Conservation (phyloP, 371 early-diverging fungal genomes). For the Chytridium lagenaria region DNA sequence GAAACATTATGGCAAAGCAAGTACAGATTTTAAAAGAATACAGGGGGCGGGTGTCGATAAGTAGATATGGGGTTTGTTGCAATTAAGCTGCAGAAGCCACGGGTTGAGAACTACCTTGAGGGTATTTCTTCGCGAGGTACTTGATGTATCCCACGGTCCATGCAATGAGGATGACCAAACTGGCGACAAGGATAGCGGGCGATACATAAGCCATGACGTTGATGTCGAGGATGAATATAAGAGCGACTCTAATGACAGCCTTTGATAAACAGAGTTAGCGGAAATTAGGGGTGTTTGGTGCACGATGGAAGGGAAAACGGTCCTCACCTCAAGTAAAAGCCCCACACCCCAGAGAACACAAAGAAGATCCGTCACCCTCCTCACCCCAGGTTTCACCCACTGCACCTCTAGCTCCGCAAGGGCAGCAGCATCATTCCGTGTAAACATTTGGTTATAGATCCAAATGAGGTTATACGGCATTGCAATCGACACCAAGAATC, state of each 20-base stretch:
- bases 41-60: too few relatives aligned
- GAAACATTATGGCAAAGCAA: too few relatives aligned
- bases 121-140: too few relatives aligned
- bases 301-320: too few relatives aligned
- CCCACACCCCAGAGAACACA: too few relatives aligned
- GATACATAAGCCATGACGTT: slow-evolving; percentile 19
- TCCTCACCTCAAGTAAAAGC: too few relatives aligned
- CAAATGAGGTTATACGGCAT: slow-evolving; percentile 28
- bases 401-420: slow-evolving; percentile 12
- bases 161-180: neutral
- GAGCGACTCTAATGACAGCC: slow-evolving; percentile 15
- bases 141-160: neutral
- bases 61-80: too few relatives aligned
- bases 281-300: too few relatives aligned
- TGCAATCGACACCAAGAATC: slow-evolving; percentile 16
- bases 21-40: too few relatives aligned
- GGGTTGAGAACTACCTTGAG: too few relatives aligned
- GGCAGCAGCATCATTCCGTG: neutral
- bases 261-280: too few relatives aligned
- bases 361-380: slow-evolving; percentile 3
- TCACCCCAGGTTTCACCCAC: slow-evolving; percentile 13
- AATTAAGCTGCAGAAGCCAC: too few relatives aligned
- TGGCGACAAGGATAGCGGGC: neutral
- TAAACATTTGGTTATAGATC: slow-evolving; percentile 20
- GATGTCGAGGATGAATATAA: slow-evolving; percentile 19